Evolutionary conservation across 176 grass and related monocot genomes (phyloP).

Genomic region (Guadua angustifolia): DNA sequence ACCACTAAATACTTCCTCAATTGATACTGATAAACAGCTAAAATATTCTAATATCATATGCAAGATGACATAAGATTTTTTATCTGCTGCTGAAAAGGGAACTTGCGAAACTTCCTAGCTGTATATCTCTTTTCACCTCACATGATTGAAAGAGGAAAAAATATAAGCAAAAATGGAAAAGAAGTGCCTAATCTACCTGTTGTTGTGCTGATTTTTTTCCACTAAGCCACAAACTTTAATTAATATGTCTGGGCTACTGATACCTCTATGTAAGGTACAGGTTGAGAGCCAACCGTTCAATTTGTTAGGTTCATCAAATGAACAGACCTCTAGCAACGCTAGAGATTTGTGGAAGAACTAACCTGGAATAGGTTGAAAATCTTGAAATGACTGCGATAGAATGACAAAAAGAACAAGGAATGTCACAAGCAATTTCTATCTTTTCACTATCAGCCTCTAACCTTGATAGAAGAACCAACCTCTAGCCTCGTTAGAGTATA

Average conservation of each 20-base stretch:
- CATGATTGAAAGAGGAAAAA: neutral
- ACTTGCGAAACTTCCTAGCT: neutral
- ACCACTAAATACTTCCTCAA: neutral
- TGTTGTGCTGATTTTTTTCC: neutral
- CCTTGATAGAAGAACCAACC: conserved; percentile 43
- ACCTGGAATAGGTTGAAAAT: conserved; percentile 22
- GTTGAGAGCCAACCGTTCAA: conserved; percentile 7
- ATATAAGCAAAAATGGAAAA: neutral
- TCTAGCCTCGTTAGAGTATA: conserved; percentile 40
- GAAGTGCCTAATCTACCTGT: conserved; percentile 2
- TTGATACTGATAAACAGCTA: neutral
- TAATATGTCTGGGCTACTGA: neutral
- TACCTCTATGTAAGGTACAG: neutral
- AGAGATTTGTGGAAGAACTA: conserved; percentile 6
- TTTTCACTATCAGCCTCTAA: neutral
- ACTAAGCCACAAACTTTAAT: conserved; percentile 25
- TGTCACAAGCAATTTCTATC: neutral
- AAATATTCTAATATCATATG: neutral
- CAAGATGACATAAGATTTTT: neutral
- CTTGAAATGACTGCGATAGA: conserved; percentile 26
- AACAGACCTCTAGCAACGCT: neutral
- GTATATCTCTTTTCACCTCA: neutral
- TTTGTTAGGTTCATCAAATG: conserved; percentile 14
- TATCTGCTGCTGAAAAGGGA: neutral
- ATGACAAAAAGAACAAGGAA: neutral